Evolutionary conservation across 2,329 filamentous ascomycete species (phyloP), one percentile per base, ranked within the genome.

Genomic region (Colletotrichum acutatum): DNA sequence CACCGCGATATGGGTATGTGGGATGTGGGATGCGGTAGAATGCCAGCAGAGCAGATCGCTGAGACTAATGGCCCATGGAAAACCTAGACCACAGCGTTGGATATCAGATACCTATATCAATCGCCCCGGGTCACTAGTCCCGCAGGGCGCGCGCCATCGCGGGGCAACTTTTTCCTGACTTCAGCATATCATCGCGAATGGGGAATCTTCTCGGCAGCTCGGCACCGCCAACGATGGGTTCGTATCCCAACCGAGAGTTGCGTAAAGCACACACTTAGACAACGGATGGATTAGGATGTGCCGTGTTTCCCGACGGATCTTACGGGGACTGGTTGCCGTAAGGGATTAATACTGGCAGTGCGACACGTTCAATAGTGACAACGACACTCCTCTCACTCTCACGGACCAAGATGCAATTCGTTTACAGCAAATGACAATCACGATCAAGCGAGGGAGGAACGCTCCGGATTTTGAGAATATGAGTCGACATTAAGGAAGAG

Each of bases 1-100:
- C 67, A 73, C 34, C 24, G 22, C 46, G 66, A 73, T 71, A 71
- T 71, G 46, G 53, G 22, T n/a, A 49, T 49, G 16, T n/a, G 6
- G 42, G 42, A 49, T n/a, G 42, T 19, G 42, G 42, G 19, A 49
- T n/a, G 42, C 42, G 42, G 16, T 19, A n/a, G 12, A 19, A 49
- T 49, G 52, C 46, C n/a, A 30, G 22, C 52, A 28, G n/a, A 30
- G 22, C 62, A 28, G n/a, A 42, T 37, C 30, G 34, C 49, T 34
- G n/a, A 63, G 28, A 37, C 59, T 52, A 56, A 68, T 61, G 32
- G 32, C 32, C 32, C 32, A 32, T 32, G 32, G 32, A 54, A 68
- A 53, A 5, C 14, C 42, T 28, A 42, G 26, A 49, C 42, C 42
- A 19, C 32, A 65, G 52, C 52, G 19, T 14, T 5, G 6, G 22